Evolutionary conservation across 2,329 filamentous ascomycete genomes (phyloP).

Genomic region (Fusarium chaquense): DNA sequence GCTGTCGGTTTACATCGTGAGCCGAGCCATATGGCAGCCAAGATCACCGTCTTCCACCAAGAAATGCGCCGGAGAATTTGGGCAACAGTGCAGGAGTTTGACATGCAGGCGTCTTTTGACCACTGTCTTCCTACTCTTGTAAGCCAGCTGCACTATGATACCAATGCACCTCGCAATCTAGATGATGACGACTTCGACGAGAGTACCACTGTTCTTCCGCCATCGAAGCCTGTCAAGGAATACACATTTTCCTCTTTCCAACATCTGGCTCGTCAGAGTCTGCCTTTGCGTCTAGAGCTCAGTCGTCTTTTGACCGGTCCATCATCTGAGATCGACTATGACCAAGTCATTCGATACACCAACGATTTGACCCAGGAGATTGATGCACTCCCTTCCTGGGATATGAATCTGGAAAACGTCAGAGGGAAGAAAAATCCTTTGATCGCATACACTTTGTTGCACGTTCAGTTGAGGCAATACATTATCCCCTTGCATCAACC

Average conservation of each 20-base stretch:
- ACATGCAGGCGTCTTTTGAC: slow-evolving; percentile 72
- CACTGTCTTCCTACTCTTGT: slow-evolving; percentile 70
- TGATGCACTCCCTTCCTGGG: slow-evolving; percentile 69
- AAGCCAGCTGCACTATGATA: slow-evolving; percentile 67
- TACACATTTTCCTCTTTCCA: slow-evolving; percentile 72
- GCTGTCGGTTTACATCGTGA: slow-evolving; percentile 71
- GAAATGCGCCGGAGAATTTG: slow-evolving; percentile 72
- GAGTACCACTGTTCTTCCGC: slow-evolving; percentile 62
- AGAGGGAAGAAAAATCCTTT: slow-evolving; percentile 65
- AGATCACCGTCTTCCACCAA: slow-evolving; percentile 69
- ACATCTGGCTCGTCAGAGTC: slow-evolving; percentile 67
- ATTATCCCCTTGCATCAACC: slow-evolving; percentile 72
- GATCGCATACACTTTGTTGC: slow-evolving; percentile 69
- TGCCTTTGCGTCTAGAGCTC: slow-evolving; percentile 68
- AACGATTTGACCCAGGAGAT: slow-evolving; percentile 72
- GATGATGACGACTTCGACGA: slow-evolving; percentile 70
- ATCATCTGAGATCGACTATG: slow-evolving; percentile 68
- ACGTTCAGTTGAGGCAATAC: slow-evolving; percentile 71
- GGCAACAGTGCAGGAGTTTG: slow-evolving; percentile 72
- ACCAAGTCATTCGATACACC: slow-evolving; percentile 71
- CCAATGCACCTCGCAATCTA: slow-evolving; percentile 67
- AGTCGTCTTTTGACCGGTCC: slow-evolving; percentile 68
- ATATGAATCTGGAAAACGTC: slow-evolving; percentile 53
- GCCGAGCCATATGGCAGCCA: slow-evolving; percentile 65
- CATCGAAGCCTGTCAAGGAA: slow-evolving; percentile 63